A percentile compares a stretch with the other conserved stretches of the same genome.
phyloP scores from a whole-genome alignment of 192 early-diverging fungal genomes.

The Umbelopsis ramanniana region DNA sequence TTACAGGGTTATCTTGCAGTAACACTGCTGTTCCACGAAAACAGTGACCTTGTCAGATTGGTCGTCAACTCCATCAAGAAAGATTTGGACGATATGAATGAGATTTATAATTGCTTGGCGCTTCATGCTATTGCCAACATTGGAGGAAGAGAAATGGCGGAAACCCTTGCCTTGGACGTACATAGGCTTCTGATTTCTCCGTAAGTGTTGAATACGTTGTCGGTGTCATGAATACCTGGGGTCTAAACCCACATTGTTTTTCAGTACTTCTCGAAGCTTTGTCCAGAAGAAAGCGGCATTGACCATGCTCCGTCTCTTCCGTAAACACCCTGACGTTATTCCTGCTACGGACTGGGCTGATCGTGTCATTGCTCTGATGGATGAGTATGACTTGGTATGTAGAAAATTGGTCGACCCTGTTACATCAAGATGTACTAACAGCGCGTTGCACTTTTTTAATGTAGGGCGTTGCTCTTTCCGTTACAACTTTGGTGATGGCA shows the following conservation, averaged over 20 bases:
- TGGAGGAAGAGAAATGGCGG: constrained; percentile 90
- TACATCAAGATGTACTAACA: constrained; percentile 5
- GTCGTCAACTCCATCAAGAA: constrained; percentile 89
- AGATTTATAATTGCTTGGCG: constrained; percentile 89
- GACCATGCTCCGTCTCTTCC: constrained; percentile 85
- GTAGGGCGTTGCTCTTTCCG: constrained; percentile 83
- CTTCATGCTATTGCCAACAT: constrained; percentile 98
- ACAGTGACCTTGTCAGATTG: constrained; percentile 77
- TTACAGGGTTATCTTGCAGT: constrained; percentile 93
- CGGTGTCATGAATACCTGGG: background rate
- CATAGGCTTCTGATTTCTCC: constrained; percentile 81
- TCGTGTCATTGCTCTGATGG: constrained; percentile 81
- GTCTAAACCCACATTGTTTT: background rate
- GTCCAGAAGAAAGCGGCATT: constrained; percentile 97
- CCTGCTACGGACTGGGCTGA: constrained; percentile 87
- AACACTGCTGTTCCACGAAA: constrained; percentile 89
- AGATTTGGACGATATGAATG: constrained; percentile 86
- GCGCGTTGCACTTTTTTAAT: background rate
- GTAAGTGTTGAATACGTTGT: constrained; percentile 52
- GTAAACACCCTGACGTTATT: constrained; percentile 89
- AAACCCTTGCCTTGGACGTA: constrained; percentile 82
- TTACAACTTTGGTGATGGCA: constrained; percentile 85
- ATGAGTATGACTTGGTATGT: constrained; percentile 81
- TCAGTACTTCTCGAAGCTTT: constrained; percentile 76
- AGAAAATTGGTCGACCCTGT: no score